Evolutionary conservation across 441 rosid species (phyloP).

Genomic region (Croton setiger): DNA sequence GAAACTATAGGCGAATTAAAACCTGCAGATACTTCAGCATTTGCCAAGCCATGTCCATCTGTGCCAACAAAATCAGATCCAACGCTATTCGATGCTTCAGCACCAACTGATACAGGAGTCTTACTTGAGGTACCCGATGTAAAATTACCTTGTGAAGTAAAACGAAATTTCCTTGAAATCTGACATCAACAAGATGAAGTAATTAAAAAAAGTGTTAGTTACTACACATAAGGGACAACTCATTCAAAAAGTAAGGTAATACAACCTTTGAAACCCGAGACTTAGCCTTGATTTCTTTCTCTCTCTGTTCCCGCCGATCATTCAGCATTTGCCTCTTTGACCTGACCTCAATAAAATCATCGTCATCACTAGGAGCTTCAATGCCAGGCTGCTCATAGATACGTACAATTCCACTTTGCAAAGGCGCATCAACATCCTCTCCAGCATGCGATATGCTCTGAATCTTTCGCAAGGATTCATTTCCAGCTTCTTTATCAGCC

Average conservation of each 20-base stretch:
- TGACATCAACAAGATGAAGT: slow-evolving; percentile 32
- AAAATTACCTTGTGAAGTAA: slow-evolving; percentile 36
- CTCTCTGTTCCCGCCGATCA: slow-evolving; percentile 95
- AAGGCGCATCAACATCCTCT: slow-evolving; percentile 66
- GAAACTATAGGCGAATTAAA: slow-evolving; percentile 33
- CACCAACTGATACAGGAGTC: slow-evolving; percentile 35
- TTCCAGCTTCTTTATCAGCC: slow-evolving; percentile 46
- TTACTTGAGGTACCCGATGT: slow-evolving; percentile 39
- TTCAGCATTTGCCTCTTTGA: slow-evolving; percentile 99
- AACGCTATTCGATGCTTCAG: slow-evolving; percentile 36
- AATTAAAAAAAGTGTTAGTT: slow-evolving; percentile 18
- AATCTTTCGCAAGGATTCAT: slow-evolving; percentile 44
- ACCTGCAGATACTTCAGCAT: slow-evolving; percentile 40
- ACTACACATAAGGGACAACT: slow-evolving; percentile 15
- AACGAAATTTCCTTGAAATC: slow-evolving; percentile 57
- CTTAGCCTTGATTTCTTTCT: slow-evolving; percentile 91
- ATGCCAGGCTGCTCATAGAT: slow-evolving; percentile 89
- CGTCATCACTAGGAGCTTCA: slow-evolving; percentile 91
- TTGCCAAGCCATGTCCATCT: slow-evolving; percentile 37
- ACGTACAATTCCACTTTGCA: slow-evolving; percentile 79
- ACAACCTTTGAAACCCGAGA: slow-evolving; percentile 76
- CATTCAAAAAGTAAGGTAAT: slow-evolving; percentile 19
- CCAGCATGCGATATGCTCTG: slow-evolving; percentile 37
- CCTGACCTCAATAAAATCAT: slow-evolving; percentile 96
- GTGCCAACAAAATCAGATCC: slow-evolving; percentile 35